These are phyloP conservation scores for Olyra latifolia DNA, from an alignment of 176 grass and related monocot species.

Conservation along the genomic window DNA sequence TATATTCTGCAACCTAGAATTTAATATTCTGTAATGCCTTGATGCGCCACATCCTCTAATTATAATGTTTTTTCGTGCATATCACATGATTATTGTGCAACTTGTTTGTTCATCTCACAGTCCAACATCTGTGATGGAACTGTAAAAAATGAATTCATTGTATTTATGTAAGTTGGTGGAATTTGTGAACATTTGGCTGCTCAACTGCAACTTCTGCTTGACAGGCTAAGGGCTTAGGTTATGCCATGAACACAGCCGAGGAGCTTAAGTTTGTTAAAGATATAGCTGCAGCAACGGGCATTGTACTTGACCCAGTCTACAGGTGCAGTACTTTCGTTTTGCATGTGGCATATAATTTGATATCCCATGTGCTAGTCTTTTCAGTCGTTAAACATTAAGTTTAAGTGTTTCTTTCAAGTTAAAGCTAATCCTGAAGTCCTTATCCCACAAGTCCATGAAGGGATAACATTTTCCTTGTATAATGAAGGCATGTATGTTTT, in stretches of 20 bases:
- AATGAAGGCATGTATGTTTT: neutral
- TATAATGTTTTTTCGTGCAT: neutral
- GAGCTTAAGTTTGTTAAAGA: constrained; percentile 97
- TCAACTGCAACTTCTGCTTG: constrained; percentile 24
- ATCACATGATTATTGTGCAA: neutral
- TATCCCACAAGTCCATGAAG: neutral
- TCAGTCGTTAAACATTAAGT: neutral
- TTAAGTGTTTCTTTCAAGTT: neutral
- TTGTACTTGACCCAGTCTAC: constrained; percentile 97
- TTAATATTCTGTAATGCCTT: constrained; percentile 3
- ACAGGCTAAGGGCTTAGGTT: constrained; percentile 96
- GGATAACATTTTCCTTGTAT: neutral
- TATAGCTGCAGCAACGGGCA: constrained; percentile 72
- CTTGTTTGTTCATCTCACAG: neutral
- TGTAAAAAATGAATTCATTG: neutral
- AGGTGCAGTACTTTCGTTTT: constrained; percentile 48
- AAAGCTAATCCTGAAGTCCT: neutral
- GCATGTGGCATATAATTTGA: neutral
- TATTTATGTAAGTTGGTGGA: neutral
- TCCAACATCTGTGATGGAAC: neutral
- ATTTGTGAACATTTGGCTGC: constrained; percentile 11
- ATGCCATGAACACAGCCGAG: constrained; percentile 85
- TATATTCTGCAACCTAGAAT: constrained; percentile 16
- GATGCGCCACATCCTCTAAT: neutral
- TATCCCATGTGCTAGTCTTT: neutral